Conservation (phyloP, 768 basidiomycete species). For the Hortiboletus flavorubellus region DNA sequence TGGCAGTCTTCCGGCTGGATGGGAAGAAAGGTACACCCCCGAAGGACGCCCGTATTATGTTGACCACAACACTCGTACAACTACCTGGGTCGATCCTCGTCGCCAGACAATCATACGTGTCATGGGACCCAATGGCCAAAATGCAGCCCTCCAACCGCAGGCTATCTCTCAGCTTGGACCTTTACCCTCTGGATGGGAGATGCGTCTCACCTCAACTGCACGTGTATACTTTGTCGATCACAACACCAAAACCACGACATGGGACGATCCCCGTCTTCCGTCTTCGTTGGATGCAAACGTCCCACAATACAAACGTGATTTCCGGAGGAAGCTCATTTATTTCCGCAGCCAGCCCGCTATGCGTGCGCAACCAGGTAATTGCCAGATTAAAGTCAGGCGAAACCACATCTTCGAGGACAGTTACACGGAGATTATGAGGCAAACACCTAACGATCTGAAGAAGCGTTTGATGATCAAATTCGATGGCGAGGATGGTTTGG, state of each 20-base stretch:
- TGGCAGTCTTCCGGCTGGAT: conserved; percentile 91
- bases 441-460: conserved; percentile 97
- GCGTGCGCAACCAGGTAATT: conserved; percentile 97
- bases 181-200: conserved; percentile 98
- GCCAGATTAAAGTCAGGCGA: conserved; percentile 96
- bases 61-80: conserved; percentile 98
- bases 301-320: conserved; percentile 99
- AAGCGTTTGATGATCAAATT: conserved; percentile 99
- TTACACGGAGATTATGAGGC: conserved; percentile 99
- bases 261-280: conserved; percentile 97
- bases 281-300: conserved; percentile 95
- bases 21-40: conserved; percentile 98
- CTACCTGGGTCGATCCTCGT: conserved; percentile 99
- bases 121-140: conserved; percentile 91
- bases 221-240: conserved; percentile 99
- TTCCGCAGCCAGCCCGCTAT: conserved; percentile 99
- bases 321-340: conserved; percentile 98
- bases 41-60: conserved; percentile 99
- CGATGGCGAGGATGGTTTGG: conserved; percentile 97
- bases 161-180: conserved; percentile 96
- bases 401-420: conserved; percentile 99
- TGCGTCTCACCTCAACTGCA: conserved; percentile 97
- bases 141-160: conserved; percentile 85
- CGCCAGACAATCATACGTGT: conserved; percentile 96
- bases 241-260: conserved; percentile 99